Evolutionary conservation across 2,329 filamentous ascomycete species (phyloP).

Genomic region (Trichophyton mentagrophytes): DNA sequence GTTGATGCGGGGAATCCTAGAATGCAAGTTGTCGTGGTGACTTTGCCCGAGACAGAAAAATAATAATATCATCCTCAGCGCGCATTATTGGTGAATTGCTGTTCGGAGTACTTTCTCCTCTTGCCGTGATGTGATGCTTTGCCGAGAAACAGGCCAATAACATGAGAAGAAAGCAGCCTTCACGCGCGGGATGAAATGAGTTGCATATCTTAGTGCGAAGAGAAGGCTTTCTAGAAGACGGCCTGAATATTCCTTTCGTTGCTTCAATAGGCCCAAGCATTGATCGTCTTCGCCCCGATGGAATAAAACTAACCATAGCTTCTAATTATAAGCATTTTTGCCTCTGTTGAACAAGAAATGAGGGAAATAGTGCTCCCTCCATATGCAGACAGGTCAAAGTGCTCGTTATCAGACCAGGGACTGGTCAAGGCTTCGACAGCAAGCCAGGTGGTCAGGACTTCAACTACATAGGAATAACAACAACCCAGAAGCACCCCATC

Average conservation of each 20-base stretch:
- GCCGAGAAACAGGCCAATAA: not conserved
- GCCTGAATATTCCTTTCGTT: not conserved
- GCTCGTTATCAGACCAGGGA: not conserved
- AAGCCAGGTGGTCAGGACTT: not conserved
- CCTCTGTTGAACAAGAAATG: not conserved
- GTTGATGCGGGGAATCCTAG: not conserved
- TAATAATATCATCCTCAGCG: not conserved
- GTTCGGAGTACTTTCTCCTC: not conserved
- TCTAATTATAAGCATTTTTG: not conserved
- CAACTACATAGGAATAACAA: not conserved
- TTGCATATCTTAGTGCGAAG: conserved; percentile 1
- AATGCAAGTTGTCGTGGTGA: not conserved
- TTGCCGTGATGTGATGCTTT: not conserved
- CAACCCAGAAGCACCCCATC: too few species aligned
- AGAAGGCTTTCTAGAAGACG: not conserved
- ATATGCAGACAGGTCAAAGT: not conserved
- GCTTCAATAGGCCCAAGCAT: not conserved
- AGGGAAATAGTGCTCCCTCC: too few species aligned
- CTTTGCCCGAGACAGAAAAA: not conserved
- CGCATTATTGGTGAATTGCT: not conserved
- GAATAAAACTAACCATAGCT: not conserved
- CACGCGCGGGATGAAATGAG: not conserved
- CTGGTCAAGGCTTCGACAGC: not conserved
- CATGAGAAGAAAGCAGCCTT: not conserved
- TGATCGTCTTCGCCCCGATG: not conserved